Evolutionary conservation across 2,329 filamentous ascomycete genomes (phyloP), one percentile per base, ranked within the genome.

Genomic region (Fusarium decemcellulare): DNA sequence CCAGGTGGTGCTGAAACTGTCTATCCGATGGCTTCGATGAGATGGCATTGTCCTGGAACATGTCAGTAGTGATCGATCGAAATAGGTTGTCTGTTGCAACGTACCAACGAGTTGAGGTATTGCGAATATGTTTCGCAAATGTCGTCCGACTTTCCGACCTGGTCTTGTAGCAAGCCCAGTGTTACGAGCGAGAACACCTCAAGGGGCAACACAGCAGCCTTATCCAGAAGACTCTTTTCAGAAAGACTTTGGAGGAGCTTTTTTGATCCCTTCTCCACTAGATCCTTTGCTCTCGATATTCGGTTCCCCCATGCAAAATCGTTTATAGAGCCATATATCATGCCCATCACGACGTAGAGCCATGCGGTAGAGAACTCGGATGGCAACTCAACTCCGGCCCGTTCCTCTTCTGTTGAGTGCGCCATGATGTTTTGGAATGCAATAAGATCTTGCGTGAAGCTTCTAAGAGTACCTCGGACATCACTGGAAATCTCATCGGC

Each of bases 81-180:
- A 5, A 15, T 15, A 15, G 2, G 1, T 8, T 2, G 27, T 30
- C 12, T 55, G 8, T 34, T 1, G 5, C 15, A 27, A 44, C 79
- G 55, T 76, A 84, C 83, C 39, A 85, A 70, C 3, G 76, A 77
- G 40, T 80, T 77, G 5, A 85, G 75, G 44, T 81, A 83, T 40
- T 81, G 76, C 0, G 80, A 82, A 52, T 85, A 86, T 0, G 80
- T 82, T 23, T 80, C 77, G 39, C 74, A 78, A 15, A 85, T 80
- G 30, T 81, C 79, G 4, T 81, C 76, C 34, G 77, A 77, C 46
- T 76, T 78, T 6, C 76, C 78, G 2, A 80, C 80, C 18, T 76
- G 72, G 42, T 85, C 82, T 44, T 78, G 73, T 2, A 84, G 62
- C 34, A 86, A 73, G 14, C 77, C 77, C 39, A 81, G 65, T 10